Base-by-base conservation (phyloP, 306 rosid species). In the Oemleria cerasiformis region DNA sequence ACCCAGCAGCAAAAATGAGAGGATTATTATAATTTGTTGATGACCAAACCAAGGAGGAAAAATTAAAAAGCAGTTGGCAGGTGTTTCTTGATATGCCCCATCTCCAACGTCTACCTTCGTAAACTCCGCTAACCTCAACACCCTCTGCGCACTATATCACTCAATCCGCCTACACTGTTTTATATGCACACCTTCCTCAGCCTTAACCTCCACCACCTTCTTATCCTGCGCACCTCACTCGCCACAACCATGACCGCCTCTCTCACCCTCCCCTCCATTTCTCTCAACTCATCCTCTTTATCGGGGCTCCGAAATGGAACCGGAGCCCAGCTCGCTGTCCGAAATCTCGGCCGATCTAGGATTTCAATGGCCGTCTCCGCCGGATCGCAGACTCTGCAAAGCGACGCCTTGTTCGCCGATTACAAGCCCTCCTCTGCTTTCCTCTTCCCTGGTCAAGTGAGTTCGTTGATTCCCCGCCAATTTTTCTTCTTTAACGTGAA, bases 381-480 rank as follows among this genome's bases (percentile, higher is more conserved):
- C 25, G 91, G 94, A 84, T 91, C 96, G 55, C 91, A 85, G 77
- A 4, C 87, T 9, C 53, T 84, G 23, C 73, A 81, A 0, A 74
- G 64, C 42, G 89, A 91, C 40, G 74, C 84, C 51, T 78, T 85
- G 71, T 86, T 95, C 79, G 71, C 83, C 17, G 97, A 91, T 77
- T 95, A 86, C 80, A 89, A 80, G 70, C 87, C 94, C 77, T 79
- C 75, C 80, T 79, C 34, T 49, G 92, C 97, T 10, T 95, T 95
- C 76, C 85, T 95, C 70, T 95, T 95, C 81, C 99, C 99, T 38
- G 97, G 99, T 8, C 99, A 91, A 90, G 99, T 91, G 45, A 20
- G 50, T 75, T 70, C 19, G 9, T 17, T 20, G 8, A 60, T 25
- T 60, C 4, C 7, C 15, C 30, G 51, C 38, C 12, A 5, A 30